Evolutionary conservation across 2,329 filamentous ascomycete genomes (phyloP).

Genomic region (Alternaria sp.): DNA sequence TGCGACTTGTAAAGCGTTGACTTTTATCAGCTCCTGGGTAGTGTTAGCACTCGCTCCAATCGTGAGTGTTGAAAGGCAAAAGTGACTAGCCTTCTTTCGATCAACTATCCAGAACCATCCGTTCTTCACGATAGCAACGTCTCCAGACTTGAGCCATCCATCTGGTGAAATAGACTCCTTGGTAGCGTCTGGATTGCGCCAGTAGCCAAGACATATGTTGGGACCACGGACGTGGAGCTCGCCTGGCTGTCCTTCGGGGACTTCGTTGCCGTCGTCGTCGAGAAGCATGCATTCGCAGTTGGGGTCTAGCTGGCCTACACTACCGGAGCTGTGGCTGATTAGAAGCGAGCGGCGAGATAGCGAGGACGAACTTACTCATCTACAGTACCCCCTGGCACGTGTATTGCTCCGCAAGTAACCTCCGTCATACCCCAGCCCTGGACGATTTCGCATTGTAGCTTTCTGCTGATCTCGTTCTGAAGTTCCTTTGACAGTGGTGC

Average conservation of each 20-base stretch:
- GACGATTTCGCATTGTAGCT: constrained; percentile 44
- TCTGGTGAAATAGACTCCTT: constrained; percentile 46
- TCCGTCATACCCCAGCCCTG: constrained; percentile 54
- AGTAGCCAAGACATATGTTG: constrained; percentile 51
- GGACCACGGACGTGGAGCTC: constrained; percentile 51
- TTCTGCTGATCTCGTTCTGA: constrained; percentile 48
- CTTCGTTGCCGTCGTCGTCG: constrained; percentile 52
- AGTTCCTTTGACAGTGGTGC: constrained; percentile 52
- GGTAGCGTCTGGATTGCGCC: constrained; percentile 50
- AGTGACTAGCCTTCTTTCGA: constrained; percentile 37
- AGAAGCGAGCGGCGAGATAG: background rate
- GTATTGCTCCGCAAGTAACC: constrained; percentile 50
- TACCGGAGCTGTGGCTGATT: constrained; percentile 39
- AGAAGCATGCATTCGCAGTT: constrained; percentile 51
- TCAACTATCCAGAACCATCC: constrained; percentile 48
- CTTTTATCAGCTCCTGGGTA: constrained; percentile 50
- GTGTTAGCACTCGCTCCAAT: background rate
- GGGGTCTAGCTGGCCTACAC: constrained; percentile 49
- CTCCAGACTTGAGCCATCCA: constrained; percentile 49
- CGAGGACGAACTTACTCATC: constrained; percentile 35
- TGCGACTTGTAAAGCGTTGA: constrained; percentile 49
- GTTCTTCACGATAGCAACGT: constrained; percentile 42
- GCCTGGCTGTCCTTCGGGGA: constrained; percentile 45
- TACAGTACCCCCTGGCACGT: constrained; percentile 43
- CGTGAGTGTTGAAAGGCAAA: background rate